Base-by-base conservation (phyloP, 331 rosid species). In the Pyrus hybrid region DNA sequence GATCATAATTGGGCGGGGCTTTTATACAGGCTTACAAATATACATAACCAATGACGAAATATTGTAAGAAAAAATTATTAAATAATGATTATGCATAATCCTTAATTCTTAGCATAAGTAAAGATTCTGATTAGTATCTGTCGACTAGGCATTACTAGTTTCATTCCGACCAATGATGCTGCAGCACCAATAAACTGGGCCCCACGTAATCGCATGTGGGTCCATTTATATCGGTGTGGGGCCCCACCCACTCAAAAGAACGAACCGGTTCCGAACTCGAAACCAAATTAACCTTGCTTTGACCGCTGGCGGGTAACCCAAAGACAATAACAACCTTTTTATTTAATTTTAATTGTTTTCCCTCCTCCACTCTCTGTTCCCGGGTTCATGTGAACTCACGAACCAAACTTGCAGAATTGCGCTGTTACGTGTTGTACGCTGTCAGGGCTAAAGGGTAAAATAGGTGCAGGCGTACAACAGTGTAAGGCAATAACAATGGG, bases 241-340 rank as follows among this genome's bases (percentile, higher is more conserved):
- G 28, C 57, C n/a, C 54, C 10, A 6, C 18, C 57, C 57, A 13
- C 12, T 35, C 56, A 16, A 49, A 49, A 6, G 7, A 49, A 22
- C 35, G 10, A 21, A 5, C 62, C 25, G 0, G 26, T 16, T 13
- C 25, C 10, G 0, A 8, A 0, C 47, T 16, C 10, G 25, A 7
- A 13, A 22, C 11, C 29, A 5, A 56, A 32, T 30, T 37, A 65
- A 65, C 70, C 70, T 18, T 23, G 4, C 25, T 72, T 72, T 72
- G 64, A 58, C 76, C 76, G 68, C 76, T 25, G 68, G 76, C 67
- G 35, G 68, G 57, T 61, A 8, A 58, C 4, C 76, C 56, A 17
- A 60, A 5, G 68, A 28, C 7, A 17, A 63, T 5, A 14, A n/a
- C 18, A 14, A 63, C 41, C 32, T 61, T 61, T 23, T 25, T 14